A percentile compares a stretch with the other conserved stretches of the same genome.
Evolutionary conservation across 2,329 filamentous ascomycete genomes (phyloP).

Genomic region (Cladosporium austrohemisphaericum): DNA sequence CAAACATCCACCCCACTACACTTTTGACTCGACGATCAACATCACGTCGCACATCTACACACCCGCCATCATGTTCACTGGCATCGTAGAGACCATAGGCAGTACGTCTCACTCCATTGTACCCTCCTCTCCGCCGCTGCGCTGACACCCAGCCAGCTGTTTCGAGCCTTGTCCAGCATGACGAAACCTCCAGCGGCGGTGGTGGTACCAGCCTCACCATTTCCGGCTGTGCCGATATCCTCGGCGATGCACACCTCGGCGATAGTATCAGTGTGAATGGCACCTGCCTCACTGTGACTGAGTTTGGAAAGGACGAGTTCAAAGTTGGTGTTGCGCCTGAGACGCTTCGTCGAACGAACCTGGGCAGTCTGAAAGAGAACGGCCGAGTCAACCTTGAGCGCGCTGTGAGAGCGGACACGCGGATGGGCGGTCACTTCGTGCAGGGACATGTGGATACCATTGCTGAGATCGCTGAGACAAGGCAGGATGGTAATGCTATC

Average conservation of each 20-base stretch:
- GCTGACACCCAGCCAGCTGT: slow-evolving; percentile 60
- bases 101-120: slow-evolving; percentile 55
- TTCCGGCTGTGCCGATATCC: slow-evolving; percentile 67
- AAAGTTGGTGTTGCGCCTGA: slow-evolving; percentile 93
- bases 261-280: slow-evolving; percentile 96
- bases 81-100: slow-evolving; percentile 87
- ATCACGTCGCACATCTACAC: slow-evolving; percentile 1
- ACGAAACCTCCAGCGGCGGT: slow-evolving; percentile 64
- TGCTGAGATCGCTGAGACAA: slow-evolving; percentile 68
- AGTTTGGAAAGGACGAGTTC: slow-evolving; percentile 63
- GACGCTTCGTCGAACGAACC: slow-evolving; percentile 90
- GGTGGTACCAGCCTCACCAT: slow-evolving; percentile 91
- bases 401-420: slow-evolving; percentile 82
- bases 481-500: slow-evolving; percentile 82
- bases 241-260: slow-evolving; percentile 77
- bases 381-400: slow-evolving; percentile 88
- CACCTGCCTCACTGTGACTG: slow-evolving; percentile 90
- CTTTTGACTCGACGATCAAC: slow-evolving; percentile 5
- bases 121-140: slow-evolving; percentile 31
- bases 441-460: slow-evolving; percentile 95
- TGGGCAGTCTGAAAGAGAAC: slow-evolving; percentile 66
- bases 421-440: slow-evolving; percentile 97
- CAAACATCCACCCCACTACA: slow-evolving; percentile 3
- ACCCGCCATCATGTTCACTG: slow-evolving; percentile 75
- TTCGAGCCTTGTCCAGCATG: slow-evolving; percentile 73